Evolutionary conservation across 768 basidiomycete genomes (phyloP), one percentile per base, ranked within the genome.

Genomic region (Tulasnella sp.): DNA sequence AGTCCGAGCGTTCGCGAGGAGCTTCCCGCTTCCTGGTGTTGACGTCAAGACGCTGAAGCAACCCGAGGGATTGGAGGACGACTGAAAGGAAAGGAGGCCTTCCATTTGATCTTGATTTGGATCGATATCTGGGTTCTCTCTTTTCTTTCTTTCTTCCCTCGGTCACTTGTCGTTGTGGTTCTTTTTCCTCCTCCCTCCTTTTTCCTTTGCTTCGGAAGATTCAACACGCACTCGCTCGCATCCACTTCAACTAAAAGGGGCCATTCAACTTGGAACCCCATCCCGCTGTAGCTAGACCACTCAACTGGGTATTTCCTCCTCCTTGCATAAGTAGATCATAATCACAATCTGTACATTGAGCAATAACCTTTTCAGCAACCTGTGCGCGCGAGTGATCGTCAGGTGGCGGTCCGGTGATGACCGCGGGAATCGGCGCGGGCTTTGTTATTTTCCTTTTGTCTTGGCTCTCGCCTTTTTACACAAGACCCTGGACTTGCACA

Each of bases 1-100:
- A 77, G 97, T 99, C 62, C 81, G 83, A 70, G 82, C 74, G 69
- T 99, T 98, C 77, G 94, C 95, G 17, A 86, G 83, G 77, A 84
- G 85, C 81, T 99, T 91, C 92, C 97, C 97, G 1, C 83, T 99
- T 16, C 97, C 97, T 66, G 97, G 97, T 81, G 89, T 93, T 1
- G 86, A 87, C 72, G 79, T 81, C 63, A 76, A 81, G 19, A 80
- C 76, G 64, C 77, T 87, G 35, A 78, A 77, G 75, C 73, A 74
- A 72, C 77, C 77, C 26, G 74, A 72, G 36, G 76, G 76, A 39
- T 68, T 76, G 42, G 74, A 77, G 41, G 76, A 75, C 71, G 36
- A 32, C 34, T 47, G 36, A 71, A 26, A 29, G 52, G n/a, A n/a
- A n/a, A n/a, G n/a, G n/a, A 59, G 52, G 52, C 52, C 52, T 59